Evolutionary conservation across 331 rosid genomes (phyloP).

Genomic region (Acacia pycnantha): DNA sequence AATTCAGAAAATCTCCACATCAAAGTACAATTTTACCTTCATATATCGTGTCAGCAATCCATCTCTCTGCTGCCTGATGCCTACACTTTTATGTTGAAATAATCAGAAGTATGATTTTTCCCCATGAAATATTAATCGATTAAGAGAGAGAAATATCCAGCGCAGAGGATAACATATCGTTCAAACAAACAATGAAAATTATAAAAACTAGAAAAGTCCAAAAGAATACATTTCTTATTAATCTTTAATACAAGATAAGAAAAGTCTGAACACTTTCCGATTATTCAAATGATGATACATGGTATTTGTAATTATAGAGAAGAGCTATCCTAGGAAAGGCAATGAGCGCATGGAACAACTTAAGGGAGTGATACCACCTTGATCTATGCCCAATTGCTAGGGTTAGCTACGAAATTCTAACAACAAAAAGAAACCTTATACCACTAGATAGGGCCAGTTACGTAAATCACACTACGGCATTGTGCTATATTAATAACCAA

Average conservation of each 20-base stretch:
- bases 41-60: slow-evolving; percentile 80
- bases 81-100: slow-evolving; percentile 43
- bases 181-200: background rate
- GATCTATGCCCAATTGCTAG: background rate
- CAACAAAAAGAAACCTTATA: background rate
- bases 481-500: too few relatives aligned
- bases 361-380: background rate
- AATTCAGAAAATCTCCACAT: slow-evolving; percentile 14
- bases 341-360: background rate
- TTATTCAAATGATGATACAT: background rate
- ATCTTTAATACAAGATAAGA: background rate
- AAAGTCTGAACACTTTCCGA: background rate
- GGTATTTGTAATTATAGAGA: background rate
- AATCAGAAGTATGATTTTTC: slow-evolving; percentile 29
- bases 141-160: background rate
- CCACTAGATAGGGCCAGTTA: too few relatives aligned
- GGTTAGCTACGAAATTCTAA: background rate
- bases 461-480: background rate
- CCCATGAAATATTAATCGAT: background rate
- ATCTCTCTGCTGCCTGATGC: slow-evolving; percentile 50
- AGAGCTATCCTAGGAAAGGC: background rate
- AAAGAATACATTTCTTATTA: background rate
- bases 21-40: slow-evolving; percentile 59
- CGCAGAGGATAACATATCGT: background rate
- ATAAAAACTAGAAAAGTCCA: background rate